Conservation (phyloP, 495 filamentous ascomycete genomes). For the Lichina pygmaea region DNA sequence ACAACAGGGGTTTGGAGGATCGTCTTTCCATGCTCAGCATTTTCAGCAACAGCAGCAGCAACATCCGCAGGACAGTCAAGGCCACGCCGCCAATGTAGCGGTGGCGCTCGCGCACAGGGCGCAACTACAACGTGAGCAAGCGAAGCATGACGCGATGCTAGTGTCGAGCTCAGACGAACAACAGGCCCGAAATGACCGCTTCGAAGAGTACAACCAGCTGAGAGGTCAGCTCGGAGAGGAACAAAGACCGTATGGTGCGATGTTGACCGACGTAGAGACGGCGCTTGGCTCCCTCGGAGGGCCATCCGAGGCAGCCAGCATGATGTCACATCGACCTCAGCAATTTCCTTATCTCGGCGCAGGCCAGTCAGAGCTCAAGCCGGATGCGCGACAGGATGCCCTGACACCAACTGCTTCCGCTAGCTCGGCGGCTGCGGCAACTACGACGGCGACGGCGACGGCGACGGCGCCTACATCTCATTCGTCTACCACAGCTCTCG, state of each 20-base stretch:
- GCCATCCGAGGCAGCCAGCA: no score
- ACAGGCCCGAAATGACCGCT: conserved; percentile 26
- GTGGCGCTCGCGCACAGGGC: conserved; percentile 32
- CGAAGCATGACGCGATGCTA: conserved; percentile 25
- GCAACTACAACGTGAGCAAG: conserved; percentile 34
- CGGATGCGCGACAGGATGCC: no score
- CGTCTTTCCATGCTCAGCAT: background rate
- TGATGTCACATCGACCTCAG: no score
- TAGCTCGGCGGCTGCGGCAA: no score
- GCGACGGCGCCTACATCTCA: no score
- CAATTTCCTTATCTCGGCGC: no score
- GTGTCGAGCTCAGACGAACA: conserved; percentile 18
- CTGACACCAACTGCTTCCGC: no score
- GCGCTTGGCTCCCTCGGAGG: no score
- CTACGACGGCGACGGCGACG: no score
- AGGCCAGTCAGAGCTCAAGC: no score
- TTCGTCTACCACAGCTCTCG: no score
- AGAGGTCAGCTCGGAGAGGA: conserved; percentile 24
- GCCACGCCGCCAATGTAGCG: conserved; percentile 30
- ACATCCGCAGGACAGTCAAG: conserved; percentile 20
- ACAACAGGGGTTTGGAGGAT: background rate
- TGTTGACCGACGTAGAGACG: no score
- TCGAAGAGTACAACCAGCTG: conserved; percentile 35
- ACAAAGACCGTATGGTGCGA: background rate
- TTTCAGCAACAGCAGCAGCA: conserved; percentile 17